Percentiles rank a stretch among this genome's conserved stretches.
These are phyloP conservation scores for Teunomyces pallodes DNA, from an alignment of 805 yeast genomes.

Conservation along the genomic window DNA sequence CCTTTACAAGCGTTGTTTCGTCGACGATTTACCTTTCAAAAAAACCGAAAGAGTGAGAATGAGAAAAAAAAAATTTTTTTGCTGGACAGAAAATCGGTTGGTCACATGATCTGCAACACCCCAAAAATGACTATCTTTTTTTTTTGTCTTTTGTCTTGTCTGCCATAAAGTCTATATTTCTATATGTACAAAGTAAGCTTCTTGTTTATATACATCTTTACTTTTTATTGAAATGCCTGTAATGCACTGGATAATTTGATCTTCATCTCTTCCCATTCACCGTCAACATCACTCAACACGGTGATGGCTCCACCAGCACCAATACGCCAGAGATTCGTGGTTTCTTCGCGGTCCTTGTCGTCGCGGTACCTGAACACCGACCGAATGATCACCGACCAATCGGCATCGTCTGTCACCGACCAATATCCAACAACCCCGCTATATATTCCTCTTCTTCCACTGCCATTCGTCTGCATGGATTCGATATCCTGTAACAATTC, in stretches of 20 bases:
- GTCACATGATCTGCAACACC: not conserved
- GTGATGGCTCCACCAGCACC: conserved; percentile 99
- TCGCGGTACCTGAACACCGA: conserved; percentile 67
- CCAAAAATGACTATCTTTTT: no score
- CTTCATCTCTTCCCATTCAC: conserved; percentile 91
- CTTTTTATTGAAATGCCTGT: conserved; percentile 52
- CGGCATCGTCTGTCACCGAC: conserved; percentile 83
- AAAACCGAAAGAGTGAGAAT: not conserved
- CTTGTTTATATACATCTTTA: not conserved
- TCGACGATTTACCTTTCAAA: not conserved
- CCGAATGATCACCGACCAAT: conserved; percentile 94
- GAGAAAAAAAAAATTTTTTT: not conserved
- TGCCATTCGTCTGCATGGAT: conserved; percentile 32
- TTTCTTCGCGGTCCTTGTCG: conserved; percentile 35
- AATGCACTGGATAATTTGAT: conserved; percentile 77
- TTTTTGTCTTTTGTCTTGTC: no score
- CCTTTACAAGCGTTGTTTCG: not conserved
- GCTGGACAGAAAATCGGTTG: not conserved
- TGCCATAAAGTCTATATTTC: no score
- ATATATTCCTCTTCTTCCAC: conserved; percentile 74
- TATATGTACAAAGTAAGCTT: no score
- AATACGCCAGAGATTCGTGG: conserved; percentile 59
- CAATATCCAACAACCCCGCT: conserved; percentile 96
- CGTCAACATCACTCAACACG: conserved; percentile 74
- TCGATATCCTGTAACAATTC: conserved; percentile 70